Conservation (phyloP, 371 early-diverging fungal genomes). For the Syncephalastrum sp. region DNA sequence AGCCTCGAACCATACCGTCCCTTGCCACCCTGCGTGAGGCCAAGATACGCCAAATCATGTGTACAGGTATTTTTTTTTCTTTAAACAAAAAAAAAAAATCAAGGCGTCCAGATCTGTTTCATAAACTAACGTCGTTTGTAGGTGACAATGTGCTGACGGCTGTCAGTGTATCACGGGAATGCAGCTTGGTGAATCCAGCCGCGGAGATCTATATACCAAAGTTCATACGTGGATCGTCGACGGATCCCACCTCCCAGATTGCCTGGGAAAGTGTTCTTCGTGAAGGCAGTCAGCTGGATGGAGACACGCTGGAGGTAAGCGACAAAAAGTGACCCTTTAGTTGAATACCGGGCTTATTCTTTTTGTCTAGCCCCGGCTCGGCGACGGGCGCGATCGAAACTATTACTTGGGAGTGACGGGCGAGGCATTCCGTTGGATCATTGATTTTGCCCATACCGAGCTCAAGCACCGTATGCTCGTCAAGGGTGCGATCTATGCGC, state of each 20-base stretch:
- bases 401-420: slow-evolving; percentile 92
- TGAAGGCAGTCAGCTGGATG: slow-evolving; percentile 57
- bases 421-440: slow-evolving; percentile 92
- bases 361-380: slow-evolving; percentile 8
- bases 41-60: slow-evolving; percentile 96
- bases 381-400: slow-evolving; percentile 12
- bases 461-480: slow-evolving; percentile 80
- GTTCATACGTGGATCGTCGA: slow-evolving; percentile 53
- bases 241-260: slow-evolving; percentile 54
- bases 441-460: slow-evolving; percentile 77
- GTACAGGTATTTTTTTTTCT: slow-evolving; percentile 70
- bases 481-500: slow-evolving; percentile 92
- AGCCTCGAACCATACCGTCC: slow-evolving; percentile 81
- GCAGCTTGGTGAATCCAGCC: slow-evolving; percentile 68
- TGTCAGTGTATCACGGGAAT: slow-evolving; percentile 93
- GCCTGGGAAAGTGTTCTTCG: slow-evolving; percentile 75
- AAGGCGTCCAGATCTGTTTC: neutral
- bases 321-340: no score
- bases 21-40: slow-evolving; percentile 87
- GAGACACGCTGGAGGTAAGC: slow-evolving; percentile 60
- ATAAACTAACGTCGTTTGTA: slow-evolving; percentile 11
- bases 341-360: neutral
- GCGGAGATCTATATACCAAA: slow-evolving; percentile 60
- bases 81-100: no score
- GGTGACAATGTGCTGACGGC: slow-evolving; percentile 98